Evolutionary conservation across 1,139 yeast genomes (phyloP).

Genomic region (Suhomyces maxii): DNA sequence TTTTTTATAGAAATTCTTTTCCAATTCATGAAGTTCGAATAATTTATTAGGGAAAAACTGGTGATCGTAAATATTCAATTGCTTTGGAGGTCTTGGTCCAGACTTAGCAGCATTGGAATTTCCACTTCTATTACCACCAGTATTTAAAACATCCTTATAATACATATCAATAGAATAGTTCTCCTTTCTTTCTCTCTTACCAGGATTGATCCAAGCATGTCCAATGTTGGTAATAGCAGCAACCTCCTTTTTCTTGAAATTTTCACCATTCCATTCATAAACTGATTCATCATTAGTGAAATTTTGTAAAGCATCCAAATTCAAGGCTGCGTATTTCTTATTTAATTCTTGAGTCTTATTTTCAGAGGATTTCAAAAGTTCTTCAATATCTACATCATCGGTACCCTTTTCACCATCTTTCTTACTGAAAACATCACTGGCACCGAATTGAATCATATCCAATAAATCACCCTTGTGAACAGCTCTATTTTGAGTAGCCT

Average conservation of each 20-base stretch:
- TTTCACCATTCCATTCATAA: conserved; percentile 85
- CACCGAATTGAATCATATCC: conserved; percentile 82
- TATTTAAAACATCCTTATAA: conserved; percentile 72
- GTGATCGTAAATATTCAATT: conserved; percentile 68
- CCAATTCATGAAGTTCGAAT: conserved; percentile 63
- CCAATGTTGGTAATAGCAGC: conserved; percentile 42
- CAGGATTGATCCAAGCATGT: conserved; percentile 69
- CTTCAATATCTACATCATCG: conserved; percentile 64
- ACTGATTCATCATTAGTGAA: conserved; percentile 66
- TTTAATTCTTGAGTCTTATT: conserved; percentile 62
- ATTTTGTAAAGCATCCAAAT: conserved; percentile 75
- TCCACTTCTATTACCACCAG: conserved; percentile 44
- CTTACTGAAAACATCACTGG: conserved; percentile 56
- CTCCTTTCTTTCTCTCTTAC: conserved; percentile 76
- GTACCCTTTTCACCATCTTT: conserved; percentile 20
- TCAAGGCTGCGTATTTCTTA: conserved; percentile 62
- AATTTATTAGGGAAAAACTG: conserved; percentile 68
- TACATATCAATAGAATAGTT: conserved; percentile 78
- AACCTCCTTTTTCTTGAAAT: conserved; percentile 65
- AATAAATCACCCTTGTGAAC: conserved; percentile 68
- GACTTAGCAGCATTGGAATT: conserved; percentile 22
- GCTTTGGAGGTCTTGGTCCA: conserved; percentile 68
- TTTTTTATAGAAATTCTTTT: conserved; percentile 58
- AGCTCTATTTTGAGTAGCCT: conserved; percentile 40
- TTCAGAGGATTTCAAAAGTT: conserved; percentile 61